phyloP scores from a whole-genome alignment of 83 land plant genomes.

The Larix sibirica region DNA sequence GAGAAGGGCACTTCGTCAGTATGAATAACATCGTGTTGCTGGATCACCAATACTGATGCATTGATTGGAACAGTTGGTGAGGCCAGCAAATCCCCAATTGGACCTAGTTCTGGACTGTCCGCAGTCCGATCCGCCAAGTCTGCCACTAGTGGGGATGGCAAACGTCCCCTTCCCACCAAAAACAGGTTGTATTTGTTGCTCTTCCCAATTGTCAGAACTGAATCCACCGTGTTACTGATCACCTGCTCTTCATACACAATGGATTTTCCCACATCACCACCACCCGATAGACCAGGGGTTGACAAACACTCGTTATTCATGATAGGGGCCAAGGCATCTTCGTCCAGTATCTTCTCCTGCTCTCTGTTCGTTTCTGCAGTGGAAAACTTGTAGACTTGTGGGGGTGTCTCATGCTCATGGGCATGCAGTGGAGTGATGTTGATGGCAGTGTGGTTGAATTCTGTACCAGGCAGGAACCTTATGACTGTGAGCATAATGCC shows the following conservation, averaged over 20 bases:
- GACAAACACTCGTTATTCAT: not conserved
- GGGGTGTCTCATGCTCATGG: conserved; percentile 11
- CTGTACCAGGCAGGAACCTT: conserved; percentile 30
- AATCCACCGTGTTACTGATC: conserved; percentile 34
- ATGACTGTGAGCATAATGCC: conserved; percentile 62
- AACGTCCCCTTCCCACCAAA: conserved; percentile 32
- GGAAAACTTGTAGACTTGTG: conserved; percentile 32
- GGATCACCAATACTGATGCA: conserved; percentile 51
- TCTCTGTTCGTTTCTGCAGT: conserved; percentile 31
- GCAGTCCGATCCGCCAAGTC: conserved; percentile 35
- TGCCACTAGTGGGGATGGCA: conserved; percentile 22
- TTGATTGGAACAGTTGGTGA: conserved; percentile 21
- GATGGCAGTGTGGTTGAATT: not conserved
- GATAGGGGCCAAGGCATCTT: not conserved
- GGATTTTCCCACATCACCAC: not conserved
- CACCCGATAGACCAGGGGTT: not conserved
- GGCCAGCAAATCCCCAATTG: conserved; percentile 55
- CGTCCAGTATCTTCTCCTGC: conserved; percentile 32
- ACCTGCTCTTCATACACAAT: conserved; percentile 16
- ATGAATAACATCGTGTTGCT: conserved; percentile 43
- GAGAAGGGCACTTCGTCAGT: conserved; percentile 39
- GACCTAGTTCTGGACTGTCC: conserved; percentile 59
- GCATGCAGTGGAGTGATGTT: conserved; percentile 11
- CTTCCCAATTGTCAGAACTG: conserved; percentile 34
- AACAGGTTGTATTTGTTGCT: conserved; percentile 24